Evolutionary conservation across 1,284 basidiomycete species (phyloP).

Genomic region (Cerioporus squamosus): DNA sequence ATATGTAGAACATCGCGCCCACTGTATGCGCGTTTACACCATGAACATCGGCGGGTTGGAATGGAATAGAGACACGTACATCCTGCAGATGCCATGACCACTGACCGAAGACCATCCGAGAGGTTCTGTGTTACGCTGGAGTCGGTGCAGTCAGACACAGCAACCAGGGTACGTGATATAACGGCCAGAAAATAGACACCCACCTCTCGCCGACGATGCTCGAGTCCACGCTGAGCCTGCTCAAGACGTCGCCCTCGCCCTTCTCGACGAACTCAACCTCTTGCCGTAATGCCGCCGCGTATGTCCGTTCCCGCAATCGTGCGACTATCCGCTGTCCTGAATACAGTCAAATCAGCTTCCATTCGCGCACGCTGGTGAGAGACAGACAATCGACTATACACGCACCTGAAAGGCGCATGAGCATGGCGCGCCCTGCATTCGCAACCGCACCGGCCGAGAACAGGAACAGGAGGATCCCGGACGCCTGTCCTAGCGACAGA

Average conservation of each 20-base stretch:
- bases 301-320: constrained; percentile 83
- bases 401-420: constrained; percentile 85
- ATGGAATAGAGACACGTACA: constrained; percentile 63
- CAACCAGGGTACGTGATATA: no score
- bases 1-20: constrained; percentile 96
- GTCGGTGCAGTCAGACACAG: not conserved
- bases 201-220: constrained; percentile 95
- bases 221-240: constrained; percentile 89
- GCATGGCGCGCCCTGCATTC: constrained; percentile 86
- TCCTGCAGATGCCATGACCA: constrained; percentile 90
- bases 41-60: no score
- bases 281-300: constrained; percentile 81
- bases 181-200: no score
- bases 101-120: constrained; percentile 86
- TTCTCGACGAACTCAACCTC: constrained; percentile 94
- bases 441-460: constrained; percentile 89
- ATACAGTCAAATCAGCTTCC: no score
- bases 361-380: not conserved
- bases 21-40: constrained; percentile 51
- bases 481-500: constrained; percentile 82
- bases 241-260: constrained; percentile 94
- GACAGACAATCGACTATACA: not conserved
- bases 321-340: constrained; percentile 92
- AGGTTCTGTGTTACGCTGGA: constrained; percentile 88
- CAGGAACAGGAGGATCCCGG: constrained; percentile 72